Evolutionary conservation across 768 basidiomycete genomes (phyloP), one percentile per base, ranked within the genome.

Genomic region (Psilocybe tampanensis): DNA sequence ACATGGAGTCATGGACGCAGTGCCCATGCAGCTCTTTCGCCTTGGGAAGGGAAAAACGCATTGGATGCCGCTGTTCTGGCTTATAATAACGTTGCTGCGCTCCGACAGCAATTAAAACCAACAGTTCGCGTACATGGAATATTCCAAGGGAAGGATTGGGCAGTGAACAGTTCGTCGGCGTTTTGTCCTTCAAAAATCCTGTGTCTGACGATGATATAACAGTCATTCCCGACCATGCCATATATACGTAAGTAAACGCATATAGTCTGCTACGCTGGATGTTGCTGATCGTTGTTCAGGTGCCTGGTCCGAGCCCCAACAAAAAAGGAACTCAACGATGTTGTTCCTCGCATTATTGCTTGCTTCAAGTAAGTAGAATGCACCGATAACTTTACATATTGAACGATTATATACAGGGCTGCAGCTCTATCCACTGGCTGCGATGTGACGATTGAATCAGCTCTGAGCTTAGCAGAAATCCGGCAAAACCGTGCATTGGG

Each of bases 1-100:
- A n/a, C 3, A 19, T 7, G 9, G 11, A 24, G 5, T 18, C 12
- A 33, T 18, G 3, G 15, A 11, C n/a, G 8, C 26, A 59, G 89
- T 15, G 89, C 91, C 4, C 91, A 92, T 66, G 90, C 90, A 5
- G 86, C 85, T 1, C 75, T 89, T 23, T 88, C 86, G n/a, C 92
- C 92, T 15, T 94, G 92, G 92, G 89, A 93, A 68, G 92, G 91
- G 1, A 79, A 76, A 58, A 94, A 94, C 61, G 87, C 92, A 1
- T 72, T 94, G 8, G 93, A 95, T 66, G 94, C 94, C 0, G 92
- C 91, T 12, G 88, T 94, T 4, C 76, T 92, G 1, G 88, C 89
- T 2, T 94, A 95, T 65, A 88, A 82, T 45, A 89, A 86, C 52
- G 84, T 95, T 19, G 85, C 90, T 0, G 84, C 86, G 2, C 78